A percentile compares a stretch with the other conserved stretches of the same genome.
Conservation (phyloP, 768 basidiomycete species). For the Epithele typhae region DNA sequence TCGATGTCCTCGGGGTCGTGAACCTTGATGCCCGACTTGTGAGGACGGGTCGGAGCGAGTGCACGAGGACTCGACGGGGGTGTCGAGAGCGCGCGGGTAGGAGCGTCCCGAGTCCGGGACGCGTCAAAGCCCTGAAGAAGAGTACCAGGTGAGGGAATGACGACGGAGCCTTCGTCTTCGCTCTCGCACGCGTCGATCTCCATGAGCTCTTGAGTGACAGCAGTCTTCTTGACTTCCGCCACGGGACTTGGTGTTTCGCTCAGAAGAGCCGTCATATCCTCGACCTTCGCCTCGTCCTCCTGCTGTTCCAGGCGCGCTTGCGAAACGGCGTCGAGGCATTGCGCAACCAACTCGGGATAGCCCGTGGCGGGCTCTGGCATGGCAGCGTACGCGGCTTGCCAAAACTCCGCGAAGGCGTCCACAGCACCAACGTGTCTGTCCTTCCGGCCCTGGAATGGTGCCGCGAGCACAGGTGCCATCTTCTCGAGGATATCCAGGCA, state of each 20-base stretch:
- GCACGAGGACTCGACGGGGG: conserved; percentile 6
- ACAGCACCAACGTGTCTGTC: conserved; percentile 41
- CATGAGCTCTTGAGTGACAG: neutral
- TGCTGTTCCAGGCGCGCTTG: conserved; percentile 4
- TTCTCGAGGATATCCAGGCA: conserved; percentile 37
- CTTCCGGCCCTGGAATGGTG: conserved; percentile 49
- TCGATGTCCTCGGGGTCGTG: neutral
- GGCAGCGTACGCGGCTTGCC: conserved; percentile 45
- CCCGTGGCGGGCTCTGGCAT: conserved; percentile 39
- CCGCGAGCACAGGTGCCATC: conserved; percentile 49
- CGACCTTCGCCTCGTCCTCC: conserved; percentile 8
- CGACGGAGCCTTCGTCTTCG: conserved; percentile 9
- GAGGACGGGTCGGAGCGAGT: neutral
- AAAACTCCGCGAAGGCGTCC: conserved; percentile 59
- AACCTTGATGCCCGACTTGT: neutral
- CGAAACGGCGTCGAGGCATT: conserved; percentile 27
- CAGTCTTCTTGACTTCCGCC: neutral
- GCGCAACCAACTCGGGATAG: conserved; percentile 49
- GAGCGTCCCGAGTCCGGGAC: conserved; percentile 1
- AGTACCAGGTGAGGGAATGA: conserved; percentile 3
- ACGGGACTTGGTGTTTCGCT: conserved; percentile 7
- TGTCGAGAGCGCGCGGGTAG: conserved; percentile 8
- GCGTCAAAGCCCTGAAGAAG: too few species aligned
- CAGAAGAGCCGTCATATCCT: conserved; percentile 11
- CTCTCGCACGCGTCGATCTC: conserved; percentile 1